Evolutionary conservation across 768 basidiomycete genomes (phyloP), one percentile per base, ranked within the genome.

Genomic region (Botryobasidium botryosum): DNA sequence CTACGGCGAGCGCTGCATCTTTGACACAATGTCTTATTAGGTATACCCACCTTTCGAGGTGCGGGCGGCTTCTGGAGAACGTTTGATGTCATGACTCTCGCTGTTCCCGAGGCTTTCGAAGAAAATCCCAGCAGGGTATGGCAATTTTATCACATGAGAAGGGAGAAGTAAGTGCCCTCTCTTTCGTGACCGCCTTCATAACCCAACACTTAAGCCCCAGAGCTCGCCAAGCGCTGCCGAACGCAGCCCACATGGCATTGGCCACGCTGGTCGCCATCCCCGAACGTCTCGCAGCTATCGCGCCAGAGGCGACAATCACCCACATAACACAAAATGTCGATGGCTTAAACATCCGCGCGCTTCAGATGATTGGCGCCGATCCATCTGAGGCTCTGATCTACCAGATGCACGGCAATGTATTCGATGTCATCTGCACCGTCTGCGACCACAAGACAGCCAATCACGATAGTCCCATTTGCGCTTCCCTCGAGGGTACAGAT

Each of bases 81-180:
- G n/a, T n/a, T n/a, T n/a, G n/a, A n/a, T n/a, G n/a, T n/a, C n/a
- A n/a, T n/a, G n/a, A n/a, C n/a, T n/a, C n/a, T 76, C 7, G 73
- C 73, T 3, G 72, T 70, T 10, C 74, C 71, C 0, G 61, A 70
- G 49, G 70, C 66, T 1, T 78, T 76, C 56, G 38, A 49, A 1
- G 50, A 59, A 18, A 61, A 71, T 44, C 74, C 72, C 0, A 67
- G 65, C 13, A 57, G 64, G 2, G 68, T 71, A 2, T 76, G 74
- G 75, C 71, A 77, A 51, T 77, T 77, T 52, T 78, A 76, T 31
- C 75, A 77, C 50, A 70, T 71, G 46, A 61, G 75, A 17, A 61
- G 75, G 44, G 66, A 68, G 58, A 62, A 39, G 53, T 61, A 13
- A n/a, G n/a, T n/a, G n/a, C 29, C 43, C 35, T n/a, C 10, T n/a